Base-by-base conservation (phyloP, 805 yeast genomes). In the Yamadazyma ubonensis region DNA sequence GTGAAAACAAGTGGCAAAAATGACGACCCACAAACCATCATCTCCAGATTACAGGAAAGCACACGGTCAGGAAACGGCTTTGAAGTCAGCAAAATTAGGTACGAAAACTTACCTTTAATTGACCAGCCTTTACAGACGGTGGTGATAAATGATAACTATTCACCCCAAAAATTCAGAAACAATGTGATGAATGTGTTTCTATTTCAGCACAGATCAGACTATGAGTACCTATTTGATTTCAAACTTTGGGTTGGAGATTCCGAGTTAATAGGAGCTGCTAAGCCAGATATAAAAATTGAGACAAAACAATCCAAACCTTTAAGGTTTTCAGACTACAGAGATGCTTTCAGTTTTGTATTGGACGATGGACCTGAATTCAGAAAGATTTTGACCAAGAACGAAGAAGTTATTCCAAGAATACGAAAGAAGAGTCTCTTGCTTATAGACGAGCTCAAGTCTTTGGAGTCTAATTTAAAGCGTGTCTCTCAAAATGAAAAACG, bases 281-380 rank as follows among this genome's bases (percentile, higher is more conserved):
- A 15, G 25, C 17, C 19, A 30, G 29, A 22, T 9, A 10, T 8
- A n/a, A 18, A 25, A 19, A 27, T 14, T 5, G 14, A 10, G 12
- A 12, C n/a, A n/a, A n/a, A 4, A 16, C 15, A 8, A 7, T 16
- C 41, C 4, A 19, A 21, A 4, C n/a, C 29, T 3, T 31, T 45
- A 17, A 37, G 33, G 26, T 33, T 48, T 3, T 28, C 45, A 2
- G 59, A 61, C 21, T 58, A 54, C 38, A 54, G 61, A 32, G 54
- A 46, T 26, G 65, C 55, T 4, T 68, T 65, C 41, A 54, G 46
- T 23, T 67, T 67, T 41, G 57, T 52, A 26, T 51, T 65, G 12
- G 70, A 67, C 33, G 75, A 70, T 45, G 75, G 75, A 0, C 75
- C 75, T 4, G 71, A 67, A 35, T 68, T 69, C 38, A 47, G 75